Evolutionary conservation across 129 eudicot species (phyloP).

Genomic region (Flaveria bidentis): DNA sequence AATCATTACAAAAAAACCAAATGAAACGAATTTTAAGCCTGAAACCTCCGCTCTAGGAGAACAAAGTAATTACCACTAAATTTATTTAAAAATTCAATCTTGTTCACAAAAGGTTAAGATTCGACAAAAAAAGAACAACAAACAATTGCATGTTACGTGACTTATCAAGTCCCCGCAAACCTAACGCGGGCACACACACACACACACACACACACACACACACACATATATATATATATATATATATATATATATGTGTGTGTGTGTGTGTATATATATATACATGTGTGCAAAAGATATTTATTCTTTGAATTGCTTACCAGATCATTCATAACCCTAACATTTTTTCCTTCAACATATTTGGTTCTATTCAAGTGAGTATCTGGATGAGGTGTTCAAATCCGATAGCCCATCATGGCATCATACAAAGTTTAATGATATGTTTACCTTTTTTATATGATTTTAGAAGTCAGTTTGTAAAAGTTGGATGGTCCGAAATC

Average conservation of each 20-base stretch:
- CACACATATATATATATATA: too few species aligned
- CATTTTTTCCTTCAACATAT: neutral
- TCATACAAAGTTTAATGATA: conserved; percentile 13
- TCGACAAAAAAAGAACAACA: neutral
- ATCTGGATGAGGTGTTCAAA: neutral
- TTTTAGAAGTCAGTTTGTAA: conserved; percentile 9
- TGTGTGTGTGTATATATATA: neutral
- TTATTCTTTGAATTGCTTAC: neutral
- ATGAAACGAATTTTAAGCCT: too few species aligned
- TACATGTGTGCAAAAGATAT: neutral
- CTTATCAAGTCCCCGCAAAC: conserved; percentile 12
- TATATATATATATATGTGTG: too few species aligned
- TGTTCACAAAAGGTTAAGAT: conserved; percentile 13
- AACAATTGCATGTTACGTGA: conserved; percentile 21
- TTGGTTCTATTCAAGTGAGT: conserved; percentile 1
- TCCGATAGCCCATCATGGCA: neutral
- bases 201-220: neutral
- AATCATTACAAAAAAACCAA: too few species aligned
- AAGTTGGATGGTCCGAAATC: conserved; percentile 39
- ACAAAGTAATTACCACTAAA: too few species aligned
- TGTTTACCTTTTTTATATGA: neutral
- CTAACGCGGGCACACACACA: neutral
- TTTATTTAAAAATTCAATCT: neutral
- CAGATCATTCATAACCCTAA: neutral
- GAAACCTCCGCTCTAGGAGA: too few species aligned